Conservation (phyloP, 2,329 filamentous ascomycete genomes). For the Magnaporthales sp. region DNA sequence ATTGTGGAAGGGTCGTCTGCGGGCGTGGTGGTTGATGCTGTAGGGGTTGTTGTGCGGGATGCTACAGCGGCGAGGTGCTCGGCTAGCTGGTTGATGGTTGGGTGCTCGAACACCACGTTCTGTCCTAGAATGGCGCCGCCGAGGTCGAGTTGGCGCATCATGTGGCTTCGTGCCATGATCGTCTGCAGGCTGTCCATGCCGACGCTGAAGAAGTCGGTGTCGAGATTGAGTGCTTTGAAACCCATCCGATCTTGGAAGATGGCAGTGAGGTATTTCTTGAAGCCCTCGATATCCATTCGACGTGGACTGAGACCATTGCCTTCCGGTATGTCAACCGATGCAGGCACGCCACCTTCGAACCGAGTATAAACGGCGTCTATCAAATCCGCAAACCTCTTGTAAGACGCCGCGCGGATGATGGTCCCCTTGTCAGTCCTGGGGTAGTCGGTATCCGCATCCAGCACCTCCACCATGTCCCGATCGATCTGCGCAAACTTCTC, state of each 20-base stretch:
- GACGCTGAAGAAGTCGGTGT: constrained; percentile 48
- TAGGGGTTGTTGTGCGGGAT: constrained; percentile 17
- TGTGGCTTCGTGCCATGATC: constrained; percentile 42
- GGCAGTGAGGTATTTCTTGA: constrained; percentile 24
- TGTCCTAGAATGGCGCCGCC: constrained; percentile 36
- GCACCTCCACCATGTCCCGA: constrained; percentile 38
- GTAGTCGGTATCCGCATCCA: constrained; percentile 31
- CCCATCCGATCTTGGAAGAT: constrained; percentile 19
- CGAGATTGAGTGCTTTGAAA: constrained; percentile 18
- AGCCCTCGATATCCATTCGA: constrained; percentile 15
- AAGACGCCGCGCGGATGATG: constrained; percentile 40
- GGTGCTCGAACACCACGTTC: constrained; percentile 52
- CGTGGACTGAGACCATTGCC: constrained; percentile 9
- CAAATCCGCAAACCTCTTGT: constrained; percentile 29
- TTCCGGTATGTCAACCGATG: background rate
- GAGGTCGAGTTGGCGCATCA: constrained; percentile 42
- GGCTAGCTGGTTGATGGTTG: constrained; percentile 36
- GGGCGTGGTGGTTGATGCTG: constrained; percentile 22
- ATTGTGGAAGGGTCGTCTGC: constrained; percentile 18
- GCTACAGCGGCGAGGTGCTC: constrained; percentile 32
- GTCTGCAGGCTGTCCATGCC: constrained; percentile 52
- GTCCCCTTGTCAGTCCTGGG: constrained; percentile 45
- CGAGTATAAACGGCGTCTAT: constrained; percentile 32
- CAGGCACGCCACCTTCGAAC: constrained; percentile 12
- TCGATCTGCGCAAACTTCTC: constrained; percentile 30